Conservation (phyloP, 495 filamentous ascomycete species). For the Penicillium canescens region DNA sequence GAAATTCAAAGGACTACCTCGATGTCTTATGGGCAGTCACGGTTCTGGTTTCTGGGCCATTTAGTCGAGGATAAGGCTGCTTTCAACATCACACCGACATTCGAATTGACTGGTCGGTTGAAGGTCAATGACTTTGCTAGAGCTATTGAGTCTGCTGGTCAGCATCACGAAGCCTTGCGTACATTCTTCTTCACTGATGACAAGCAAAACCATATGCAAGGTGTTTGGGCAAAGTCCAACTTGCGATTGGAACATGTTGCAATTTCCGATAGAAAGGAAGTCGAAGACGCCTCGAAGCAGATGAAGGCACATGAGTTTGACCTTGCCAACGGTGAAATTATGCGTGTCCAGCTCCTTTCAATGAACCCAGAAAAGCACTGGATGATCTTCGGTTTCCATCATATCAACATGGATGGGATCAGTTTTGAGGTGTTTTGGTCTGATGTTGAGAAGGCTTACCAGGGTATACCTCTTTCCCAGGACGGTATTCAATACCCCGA, state of each 20-base stretch:
- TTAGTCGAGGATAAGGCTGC: constrained; percentile 36
- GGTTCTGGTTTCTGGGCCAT: constrained; percentile 46
- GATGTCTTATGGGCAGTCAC: constrained; percentile 42
- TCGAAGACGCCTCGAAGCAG: constrained; percentile 6
- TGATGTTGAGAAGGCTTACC: constrained; percentile 43
- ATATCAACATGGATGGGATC: constrained; percentile 52
- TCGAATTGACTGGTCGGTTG: constrained; percentile 19
- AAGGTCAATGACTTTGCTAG: constrained; percentile 20
- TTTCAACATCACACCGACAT: constrained; percentile 30
- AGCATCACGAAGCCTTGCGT: constrained; percentile 45
- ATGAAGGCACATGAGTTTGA: constrained; percentile 29
- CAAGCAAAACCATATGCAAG: constrained; percentile 19
- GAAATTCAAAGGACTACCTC: constrained; percentile 5
- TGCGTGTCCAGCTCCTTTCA: constrained; percentile 28
- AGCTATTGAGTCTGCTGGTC: constrained; percentile 30
- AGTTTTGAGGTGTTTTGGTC: constrained; percentile 38
- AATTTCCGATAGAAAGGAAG: constrained; percentile 10
- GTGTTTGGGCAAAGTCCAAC: constrained; percentile 16
- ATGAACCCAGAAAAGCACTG: constrained; percentile 18
- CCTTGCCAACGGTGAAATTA: constrained; percentile 28
- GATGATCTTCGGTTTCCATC: constrained; percentile 39
- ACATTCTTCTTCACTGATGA: constrained; percentile 38
- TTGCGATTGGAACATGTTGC: constrained; percentile 17
- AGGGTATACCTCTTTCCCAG: constrained; percentile 12
- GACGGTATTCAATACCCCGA: constrained; percentile 24